Evolutionary conservation across 176 grass and related monocot genomes (phyloP), one percentile per base, ranked within the genome.

Genomic region (Elymus sibiricus): DNA sequence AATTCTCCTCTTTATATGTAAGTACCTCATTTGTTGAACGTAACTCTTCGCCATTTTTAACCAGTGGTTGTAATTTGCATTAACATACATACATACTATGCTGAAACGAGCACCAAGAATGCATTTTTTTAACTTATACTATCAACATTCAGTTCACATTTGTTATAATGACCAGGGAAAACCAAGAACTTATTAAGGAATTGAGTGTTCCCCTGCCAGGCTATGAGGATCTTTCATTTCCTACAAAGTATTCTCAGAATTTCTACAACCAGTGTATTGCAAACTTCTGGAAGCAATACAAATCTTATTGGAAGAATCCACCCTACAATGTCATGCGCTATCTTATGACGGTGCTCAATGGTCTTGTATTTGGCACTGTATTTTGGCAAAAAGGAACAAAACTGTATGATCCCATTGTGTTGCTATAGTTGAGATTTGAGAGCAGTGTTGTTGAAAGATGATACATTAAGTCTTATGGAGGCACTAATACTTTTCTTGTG

Each of bases 241-340:
- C 93, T 40, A 92, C 93, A 8, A 88, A 98, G 82, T 98, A 93
- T 70, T 77, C 95, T 2, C 93, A 93, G 77, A 92, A 51, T 66
- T 95, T 95, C 15, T 69, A 39, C 3, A 88, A 42, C n/a, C 95
- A 98, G 80, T 98, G 34, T 49, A 35, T 77, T 11, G 89, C 93
- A 63, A 93, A 91, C 49, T 90, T 93, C 51, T 95, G 95, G 95
- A 98, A 98, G 85, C 93, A 95, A 70, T 90, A 88, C 42, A 81
- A 16, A 74, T 95, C 93, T 28, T 98, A 95, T 32, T 98, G 95
- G 95, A 98, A 94, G 83, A 98, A 95, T 86, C 95, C 95, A 59
- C 64, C 88, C 28, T 93, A 98, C 65, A 98, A 98, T 69, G 85
- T 82, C 53, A 84, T 91, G 85, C 91, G 95, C 27, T 93, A 89